Conservation (phyloP, 139 green algal species). For the Tetraselmis striata region DNA sequence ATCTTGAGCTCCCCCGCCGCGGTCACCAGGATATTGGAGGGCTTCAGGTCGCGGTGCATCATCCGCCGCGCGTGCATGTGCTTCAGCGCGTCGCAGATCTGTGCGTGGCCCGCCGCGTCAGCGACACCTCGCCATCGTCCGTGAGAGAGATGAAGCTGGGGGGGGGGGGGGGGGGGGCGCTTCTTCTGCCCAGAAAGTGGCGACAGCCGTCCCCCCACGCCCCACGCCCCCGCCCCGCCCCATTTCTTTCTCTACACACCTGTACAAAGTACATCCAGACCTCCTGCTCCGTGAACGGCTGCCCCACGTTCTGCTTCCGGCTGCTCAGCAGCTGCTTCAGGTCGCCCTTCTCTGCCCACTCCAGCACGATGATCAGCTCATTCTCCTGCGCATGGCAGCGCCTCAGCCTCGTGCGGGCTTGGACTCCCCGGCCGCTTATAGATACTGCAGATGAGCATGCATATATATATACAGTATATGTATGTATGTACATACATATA, state of each 20-base stretch:
- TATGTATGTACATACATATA: too few species aligned
- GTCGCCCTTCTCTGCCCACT: slow-evolving; percentile 50
- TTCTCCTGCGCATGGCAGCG: slow-evolving; percentile 24
- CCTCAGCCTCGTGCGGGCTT: too few species aligned
- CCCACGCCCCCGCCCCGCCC: too few species aligned
- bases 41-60: slow-evolving; percentile 17
- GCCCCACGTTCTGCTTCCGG: not conserved
- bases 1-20: slow-evolving; percentile 7
- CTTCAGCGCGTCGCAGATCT: slow-evolving; percentile 4
- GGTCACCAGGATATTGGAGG: slow-evolving; percentile 9
- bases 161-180: too few species aligned
- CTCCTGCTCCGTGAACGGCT: slow-evolving; percentile 22
- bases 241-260: too few species aligned
- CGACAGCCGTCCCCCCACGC: too few species aligned
- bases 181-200: too few species aligned
- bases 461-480: too few species aligned
- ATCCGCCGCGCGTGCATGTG: slow-evolving; percentile 14
- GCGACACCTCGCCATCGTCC: too few species aligned
- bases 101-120: not conserved
- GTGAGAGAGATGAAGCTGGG: too few species aligned
- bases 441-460: too few species aligned
- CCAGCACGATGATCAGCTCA: slow-evolving; percentile 50
- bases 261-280: slow-evolving; percentile 28
- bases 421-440: too few species aligned
- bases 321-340: slow-evolving; percentile 27